Evolutionary conservation across 805 yeast genomes (phyloP).

Genomic region (Debaryomyces castellii): DNA sequence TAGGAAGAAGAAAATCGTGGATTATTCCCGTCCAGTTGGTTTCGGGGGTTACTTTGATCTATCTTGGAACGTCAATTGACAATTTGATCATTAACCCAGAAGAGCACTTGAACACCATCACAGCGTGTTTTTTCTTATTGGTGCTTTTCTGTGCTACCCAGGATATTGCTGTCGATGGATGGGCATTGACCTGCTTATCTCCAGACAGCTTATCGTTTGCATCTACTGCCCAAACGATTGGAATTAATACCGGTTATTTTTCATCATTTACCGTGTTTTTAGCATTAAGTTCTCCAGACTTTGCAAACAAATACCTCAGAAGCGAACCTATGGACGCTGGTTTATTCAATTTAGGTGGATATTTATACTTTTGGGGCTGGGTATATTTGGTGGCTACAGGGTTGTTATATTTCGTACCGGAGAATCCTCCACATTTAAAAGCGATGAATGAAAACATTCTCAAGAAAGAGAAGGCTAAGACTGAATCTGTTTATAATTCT

Average conservation of each 20-base stretch:
- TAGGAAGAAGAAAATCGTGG: conserved; percentile 92
- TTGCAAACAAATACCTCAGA: conserved; percentile 83
- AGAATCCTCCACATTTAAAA: conserved; percentile 60
- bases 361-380: conserved; percentile 77
- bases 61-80: conserved; percentile 62
- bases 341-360: conserved; percentile 67
- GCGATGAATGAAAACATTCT: conserved; percentile 28
- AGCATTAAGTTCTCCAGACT: conserved; percentile 88
- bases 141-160: conserved; percentile 95
- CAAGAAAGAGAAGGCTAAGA: conserved; percentile 25
- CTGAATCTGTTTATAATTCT: conserved; percentile 26
- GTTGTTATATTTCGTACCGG: conserved; percentile 61
- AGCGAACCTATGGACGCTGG: conserved; percentile 60
- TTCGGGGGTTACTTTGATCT: conserved; percentile 67
- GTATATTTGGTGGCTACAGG: conserved; percentile 67
- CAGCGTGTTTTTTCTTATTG: conserved; percentile 69
- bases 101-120: conserved; percentile 52
- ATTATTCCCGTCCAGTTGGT: conserved; percentile 86
- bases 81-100: conserved; percentile 49
- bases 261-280: conserved; percentile 86
- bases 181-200: conserved; percentile 90
- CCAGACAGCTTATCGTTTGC: conserved; percentile 83
- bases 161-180: conserved; percentile 98
- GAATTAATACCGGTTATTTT: conserved; percentile 91
- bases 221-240: conserved; percentile 96